phyloP scores from a whole-genome alignment of 495 filamentous ascomycete genomes.

The Penicillium antarcticum region DNA sequence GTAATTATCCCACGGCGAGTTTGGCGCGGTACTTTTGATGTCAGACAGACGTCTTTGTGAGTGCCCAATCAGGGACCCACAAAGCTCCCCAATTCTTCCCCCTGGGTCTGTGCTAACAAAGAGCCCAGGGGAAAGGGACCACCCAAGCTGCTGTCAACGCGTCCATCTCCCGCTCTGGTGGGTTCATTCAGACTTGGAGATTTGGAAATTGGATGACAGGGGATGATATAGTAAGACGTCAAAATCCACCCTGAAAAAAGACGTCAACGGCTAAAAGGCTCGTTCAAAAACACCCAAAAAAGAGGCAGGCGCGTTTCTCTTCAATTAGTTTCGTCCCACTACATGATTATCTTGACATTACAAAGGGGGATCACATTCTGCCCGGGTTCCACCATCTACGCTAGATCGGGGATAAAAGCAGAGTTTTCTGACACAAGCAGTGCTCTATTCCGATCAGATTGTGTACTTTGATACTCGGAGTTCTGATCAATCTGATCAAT shows the following conservation, averaged over 20 bases:
- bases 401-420: constrained; percentile 7
- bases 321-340: too few relatives aligned
- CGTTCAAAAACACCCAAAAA: too few relatives aligned
- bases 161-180: constrained; percentile 22
- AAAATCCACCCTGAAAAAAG: not conserved
- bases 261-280: not conserved
- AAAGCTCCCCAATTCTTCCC: not conserved
- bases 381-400: not conserved
- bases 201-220: not conserved
- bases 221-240: not conserved
- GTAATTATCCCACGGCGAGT: constrained; percentile 7
- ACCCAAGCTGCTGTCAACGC: constrained; percentile 23
- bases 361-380: not conserved
- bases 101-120: constrained; percentile 5
- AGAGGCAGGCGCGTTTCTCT: too few relatives aligned
- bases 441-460: not conserved
- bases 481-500: constrained; percentile 1
- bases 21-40: constrained; percentile 23
- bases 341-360: not conserved
- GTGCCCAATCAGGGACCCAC: constrained; percentile 1
- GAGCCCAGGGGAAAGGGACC: constrained; percentile 18
- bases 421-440: constrained; percentile 1
- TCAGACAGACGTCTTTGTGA: constrained; percentile 5
- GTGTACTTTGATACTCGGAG: not conserved
- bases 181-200: not conserved